Evolutionary conservation across 1,284 basidiomycete species (phyloP).

Genomic region (Ustilago loliicola): DNA sequence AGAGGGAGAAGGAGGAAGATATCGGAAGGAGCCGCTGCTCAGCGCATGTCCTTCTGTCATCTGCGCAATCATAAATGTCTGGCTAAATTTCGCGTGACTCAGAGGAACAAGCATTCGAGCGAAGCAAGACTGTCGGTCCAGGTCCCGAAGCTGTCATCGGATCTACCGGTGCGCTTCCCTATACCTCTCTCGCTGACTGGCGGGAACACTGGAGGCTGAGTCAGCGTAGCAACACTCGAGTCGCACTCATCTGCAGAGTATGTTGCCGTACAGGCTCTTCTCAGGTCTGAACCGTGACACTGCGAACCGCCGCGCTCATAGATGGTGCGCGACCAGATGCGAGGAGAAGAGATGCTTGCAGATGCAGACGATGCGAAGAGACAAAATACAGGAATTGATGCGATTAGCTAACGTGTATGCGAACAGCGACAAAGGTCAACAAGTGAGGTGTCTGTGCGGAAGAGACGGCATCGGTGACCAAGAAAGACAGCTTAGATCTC

Average conservation of each 20-base stretch:
- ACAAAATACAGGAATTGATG: background rate
- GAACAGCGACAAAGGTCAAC: background rate
- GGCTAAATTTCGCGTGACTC: slow-evolving; percentile 3
- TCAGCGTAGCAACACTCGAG: slow-evolving; percentile 1
- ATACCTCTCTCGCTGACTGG: background rate
- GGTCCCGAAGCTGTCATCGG: background rate
- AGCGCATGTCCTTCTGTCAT: too few relatives aligned
- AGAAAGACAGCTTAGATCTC: background rate
- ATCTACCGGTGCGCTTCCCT: background rate
- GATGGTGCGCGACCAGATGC: too few relatives aligned
- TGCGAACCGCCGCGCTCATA: too few relatives aligned
- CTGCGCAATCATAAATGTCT: background rate
- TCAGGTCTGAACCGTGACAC: too few relatives aligned
- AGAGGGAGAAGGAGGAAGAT: background rate
- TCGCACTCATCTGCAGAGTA: too few relatives aligned
- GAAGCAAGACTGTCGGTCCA: slow-evolving; percentile 7
- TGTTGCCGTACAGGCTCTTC: too few relatives aligned
- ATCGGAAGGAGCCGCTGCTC: background rate
- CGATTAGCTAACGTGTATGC: slow-evolving; percentile 7
- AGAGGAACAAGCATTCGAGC: background rate
- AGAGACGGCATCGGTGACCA: background rate
- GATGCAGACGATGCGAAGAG: slow-evolving; percentile 5
- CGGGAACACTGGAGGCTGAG: slow-evolving; percentile 12
- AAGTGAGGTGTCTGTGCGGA: background rate
- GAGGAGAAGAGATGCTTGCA: slow-evolving; percentile 5